Evolutionary conservation across 768 basidiomycete genomes (phyloP).

Genomic region (Ramaria rubella): DNA sequence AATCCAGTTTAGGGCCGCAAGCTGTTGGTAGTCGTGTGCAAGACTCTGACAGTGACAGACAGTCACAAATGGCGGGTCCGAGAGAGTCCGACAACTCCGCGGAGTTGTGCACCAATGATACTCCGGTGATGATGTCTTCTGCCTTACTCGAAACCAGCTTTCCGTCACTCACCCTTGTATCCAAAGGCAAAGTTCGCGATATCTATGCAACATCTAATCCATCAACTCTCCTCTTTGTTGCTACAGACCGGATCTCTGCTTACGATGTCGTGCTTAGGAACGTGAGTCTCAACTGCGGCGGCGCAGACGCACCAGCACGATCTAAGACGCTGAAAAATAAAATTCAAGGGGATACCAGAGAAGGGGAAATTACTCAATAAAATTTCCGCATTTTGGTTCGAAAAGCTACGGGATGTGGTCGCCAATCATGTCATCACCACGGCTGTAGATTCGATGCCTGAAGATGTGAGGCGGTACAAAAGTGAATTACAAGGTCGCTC

Average conservation of each 20-base stretch:
- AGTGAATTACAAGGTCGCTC: constrained; percentile 74
- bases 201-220: constrained; percentile 58
- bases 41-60: neutral
- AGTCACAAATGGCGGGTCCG: neutral
- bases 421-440: constrained; percentile 87
- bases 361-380: constrained; percentile 88
- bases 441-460: constrained; percentile 69
- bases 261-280: constrained; percentile 94
- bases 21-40: neutral
- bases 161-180: constrained; percentile 55
- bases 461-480: constrained; percentile 64
- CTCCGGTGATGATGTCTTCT: neutral
- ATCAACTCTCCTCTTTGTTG: constrained; percentile 75
- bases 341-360: constrained; percentile 77
- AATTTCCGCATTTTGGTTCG: constrained; percentile 95
- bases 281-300: constrained; percentile 43
- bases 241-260: constrained; percentile 92
- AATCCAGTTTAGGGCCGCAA: neutral
- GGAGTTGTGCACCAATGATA: neutral
- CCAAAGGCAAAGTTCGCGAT: constrained; percentile 94
- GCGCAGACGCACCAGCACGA: neutral
- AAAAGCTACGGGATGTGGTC: constrained; percentile 68
- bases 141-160: constrained; percentile 14
- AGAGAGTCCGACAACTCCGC: neutral
- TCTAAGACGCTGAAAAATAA: neutral